Percentiles rank a stretch among this genome's conserved stretches.
These are phyloP conservation scores for Mycena filopes DNA, from an alignment of 768 basidiomycete species.

Conservation along the genomic window DNA sequence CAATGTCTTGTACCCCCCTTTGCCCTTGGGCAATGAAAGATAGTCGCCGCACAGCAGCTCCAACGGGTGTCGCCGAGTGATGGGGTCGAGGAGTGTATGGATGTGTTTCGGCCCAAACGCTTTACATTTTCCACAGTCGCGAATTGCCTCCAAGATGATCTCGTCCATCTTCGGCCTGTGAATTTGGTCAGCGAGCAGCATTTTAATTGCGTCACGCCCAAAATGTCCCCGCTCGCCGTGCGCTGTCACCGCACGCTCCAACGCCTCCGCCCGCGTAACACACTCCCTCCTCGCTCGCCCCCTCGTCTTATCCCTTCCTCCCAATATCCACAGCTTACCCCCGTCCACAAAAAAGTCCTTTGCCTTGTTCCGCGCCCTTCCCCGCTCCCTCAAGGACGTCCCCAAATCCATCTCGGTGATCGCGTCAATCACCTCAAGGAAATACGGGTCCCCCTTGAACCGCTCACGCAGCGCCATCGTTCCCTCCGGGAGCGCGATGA, in stretches of 20 bases:
- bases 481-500: neutral
- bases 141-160: constrained; percentile 34
- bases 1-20: constrained; percentile 34
- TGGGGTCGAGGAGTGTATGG: constrained; percentile 40
- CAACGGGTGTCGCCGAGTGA: constrained; percentile 40
- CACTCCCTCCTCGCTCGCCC: constrained; percentile 7
- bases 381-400: neutral
- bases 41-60: constrained; percentile 42
- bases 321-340: constrained; percentile 25
- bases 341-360: constrained; percentile 13
- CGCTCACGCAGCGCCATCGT: constrained; percentile 14
- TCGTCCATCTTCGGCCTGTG: constrained; percentile 33
- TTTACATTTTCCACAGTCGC: constrained; percentile 38
- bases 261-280: constrained; percentile 15
- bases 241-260: constrained; percentile 18
- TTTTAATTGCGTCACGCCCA: constrained; percentile 36
- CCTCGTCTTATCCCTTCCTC: neutral
- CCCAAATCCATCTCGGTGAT: neutral
- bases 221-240: constrained; percentile 34
- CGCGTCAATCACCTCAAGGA: constrained; percentile 7
- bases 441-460: constrained; percentile 20
- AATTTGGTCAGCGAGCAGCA: constrained; percentile 25
- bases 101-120: constrained; percentile 37
- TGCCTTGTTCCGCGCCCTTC: neutral
- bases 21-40: constrained; percentile 37